Conservation (phyloP, 441 rosid species). For the Gossypium gossypioides region DNA sequence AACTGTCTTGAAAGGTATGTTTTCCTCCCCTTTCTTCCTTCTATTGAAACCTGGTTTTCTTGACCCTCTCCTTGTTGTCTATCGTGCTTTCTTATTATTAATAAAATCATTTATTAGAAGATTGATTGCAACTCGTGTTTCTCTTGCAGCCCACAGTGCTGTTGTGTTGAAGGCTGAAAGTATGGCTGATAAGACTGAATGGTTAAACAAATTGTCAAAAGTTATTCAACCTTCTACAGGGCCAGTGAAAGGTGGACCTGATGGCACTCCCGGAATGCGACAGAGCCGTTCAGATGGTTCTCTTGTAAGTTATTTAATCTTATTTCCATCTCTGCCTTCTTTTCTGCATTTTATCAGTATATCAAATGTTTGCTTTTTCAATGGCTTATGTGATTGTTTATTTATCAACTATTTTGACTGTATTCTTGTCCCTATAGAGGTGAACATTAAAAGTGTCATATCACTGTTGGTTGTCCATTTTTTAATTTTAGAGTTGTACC, state of each 20-base stretch:
- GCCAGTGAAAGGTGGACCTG: slow-evolving; percentile 35
- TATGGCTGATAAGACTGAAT: slow-evolving; percentile 48
- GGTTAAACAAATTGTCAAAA: slow-evolving; percentile 51
- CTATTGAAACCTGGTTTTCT: neutral
- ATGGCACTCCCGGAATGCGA: slow-evolving; percentile 37
- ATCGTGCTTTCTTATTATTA: neutral
- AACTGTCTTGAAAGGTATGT: slow-evolving; percentile 57
- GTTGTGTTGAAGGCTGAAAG: slow-evolving; percentile 58
- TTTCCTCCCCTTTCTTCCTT: neutral
- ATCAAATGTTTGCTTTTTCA: neutral
- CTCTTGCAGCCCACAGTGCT: slow-evolving; percentile 58
- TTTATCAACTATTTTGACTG: neutral
- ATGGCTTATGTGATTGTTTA: neutral
- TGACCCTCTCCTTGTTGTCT: neutral
- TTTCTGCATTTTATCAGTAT: neutral
- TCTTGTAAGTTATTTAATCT: slow-evolving; percentile 32
- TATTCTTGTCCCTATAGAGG: neutral
- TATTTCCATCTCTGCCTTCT: neutral
- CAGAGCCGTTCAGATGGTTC: slow-evolving; percentile 68
- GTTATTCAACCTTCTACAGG: slow-evolving; percentile 48
- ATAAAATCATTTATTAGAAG: neutral
- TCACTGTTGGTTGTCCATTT: neutral
- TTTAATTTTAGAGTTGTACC: neutral
- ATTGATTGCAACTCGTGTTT: neutral
- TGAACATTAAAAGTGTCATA: neutral